Evolutionary conservation across 2,329 filamentous ascomycete genomes (phyloP).

Genomic region (Elsinoe perseae): DNA sequence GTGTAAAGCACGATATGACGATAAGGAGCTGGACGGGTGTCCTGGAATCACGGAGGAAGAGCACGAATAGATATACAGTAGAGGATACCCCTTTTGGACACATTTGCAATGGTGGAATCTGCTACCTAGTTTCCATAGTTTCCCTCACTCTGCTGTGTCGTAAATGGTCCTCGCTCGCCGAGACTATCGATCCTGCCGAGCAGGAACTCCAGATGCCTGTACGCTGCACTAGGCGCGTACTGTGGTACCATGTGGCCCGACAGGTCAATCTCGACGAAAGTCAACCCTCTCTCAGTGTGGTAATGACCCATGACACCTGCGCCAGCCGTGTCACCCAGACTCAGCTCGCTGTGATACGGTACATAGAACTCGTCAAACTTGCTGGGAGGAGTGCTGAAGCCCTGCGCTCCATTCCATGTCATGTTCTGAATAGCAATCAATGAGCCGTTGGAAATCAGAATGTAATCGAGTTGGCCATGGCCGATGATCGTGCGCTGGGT

Average conservation of each 20-base stretch:
- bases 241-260: constrained; percentile 62
- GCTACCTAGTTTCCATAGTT: constrained; percentile 23
- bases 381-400: constrained; percentile 55
- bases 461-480: constrained; percentile 63
- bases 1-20: constrained; percentile 79
- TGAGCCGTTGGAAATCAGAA: constrained; percentile 61
- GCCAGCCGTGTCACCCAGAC: constrained; percentile 45
- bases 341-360: constrained; percentile 50
- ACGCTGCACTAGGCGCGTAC: constrained; percentile 60
- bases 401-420: constrained; percentile 65
- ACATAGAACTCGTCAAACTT: constrained; percentile 56
- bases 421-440: constrained; percentile 71
- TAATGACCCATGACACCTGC: constrained; percentile 61
- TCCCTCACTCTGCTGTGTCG: constrained; percentile 28
- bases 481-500: constrained; percentile 66
- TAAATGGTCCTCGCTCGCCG: constrained; percentile 31
- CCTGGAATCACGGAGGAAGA: constrained; percentile 84
- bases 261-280: constrained; percentile 56
- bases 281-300: constrained; percentile 68
- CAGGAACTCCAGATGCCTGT: constrained; percentile 66
- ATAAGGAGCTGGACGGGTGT: constrained; percentile 73
- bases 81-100: not conserved
- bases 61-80: constrained; percentile 35
- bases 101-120: not conserved
- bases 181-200: constrained; percentile 60